These are phyloP conservation scores for Scytalidium sp. DNA, from an alignment of 2,329 filamentous ascomycete species.

Conservation along the genomic window DNA sequence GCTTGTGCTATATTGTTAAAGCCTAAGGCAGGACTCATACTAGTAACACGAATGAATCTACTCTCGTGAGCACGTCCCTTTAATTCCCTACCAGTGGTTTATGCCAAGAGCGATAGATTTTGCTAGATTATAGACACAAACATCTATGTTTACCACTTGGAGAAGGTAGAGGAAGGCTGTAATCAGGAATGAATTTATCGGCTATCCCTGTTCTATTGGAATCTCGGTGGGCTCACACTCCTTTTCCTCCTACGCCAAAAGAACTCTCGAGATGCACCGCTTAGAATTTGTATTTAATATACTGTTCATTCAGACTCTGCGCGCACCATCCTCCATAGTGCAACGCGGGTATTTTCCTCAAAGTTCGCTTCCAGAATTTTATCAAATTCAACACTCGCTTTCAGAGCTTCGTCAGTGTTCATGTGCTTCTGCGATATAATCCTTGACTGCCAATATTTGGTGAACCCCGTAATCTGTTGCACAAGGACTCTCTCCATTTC, in stretches of 20 bases:
- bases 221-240: no score
- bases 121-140: no score
- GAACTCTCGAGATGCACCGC: no score
- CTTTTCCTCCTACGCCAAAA: no score
- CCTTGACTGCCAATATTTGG: conserved; percentile 53
- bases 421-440: conserved; percentile 41
- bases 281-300: background rate
- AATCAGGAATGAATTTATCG: no score
- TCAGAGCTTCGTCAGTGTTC: conserved; percentile 43
- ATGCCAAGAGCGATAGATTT: no score
- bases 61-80: no score
- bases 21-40: conserved; percentile 17
- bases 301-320: conserved; percentile 9
- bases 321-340: conserved; percentile 28
- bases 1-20: background rate
- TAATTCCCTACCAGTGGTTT: no score
- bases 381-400: conserved; percentile 55
- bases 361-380: conserved; percentile 55
- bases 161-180: no score
- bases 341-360: conserved; percentile 27
- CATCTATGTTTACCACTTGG: no score
- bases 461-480: conserved; percentile 61
- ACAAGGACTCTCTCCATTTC: conserved; percentile 61
- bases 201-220: no score
- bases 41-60: no score